Evolutionary conservation across 495 filamentous ascomycete species (phyloP), one percentile per base, ranked within the genome.

Genomic region (Podospora anserina): DNA sequence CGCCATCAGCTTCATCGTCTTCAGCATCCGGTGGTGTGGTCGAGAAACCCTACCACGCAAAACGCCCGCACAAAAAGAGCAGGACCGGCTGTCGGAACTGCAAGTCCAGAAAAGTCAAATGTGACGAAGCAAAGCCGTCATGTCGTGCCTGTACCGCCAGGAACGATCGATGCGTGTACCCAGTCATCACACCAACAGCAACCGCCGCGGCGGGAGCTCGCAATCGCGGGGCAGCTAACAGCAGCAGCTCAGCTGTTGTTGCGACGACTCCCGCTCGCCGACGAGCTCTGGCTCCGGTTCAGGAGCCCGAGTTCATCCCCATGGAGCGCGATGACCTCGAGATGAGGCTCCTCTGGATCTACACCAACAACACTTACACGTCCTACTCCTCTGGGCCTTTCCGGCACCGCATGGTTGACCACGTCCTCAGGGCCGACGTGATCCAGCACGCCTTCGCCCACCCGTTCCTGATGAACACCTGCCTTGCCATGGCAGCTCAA

Each of bases 41-140:
- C n/a, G 63, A 63, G 13, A 80, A 66, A 61, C 78, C 77, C 0
- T 84, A 81, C 60, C 76, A 83, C 59, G 53, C 83, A 30, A 86
- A 85, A 70, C 76, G 83, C 20, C 82, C 84, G 30, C 84, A 85
- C 66, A 82, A 76, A 65, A 86, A 86, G 71, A 83, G 82, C 0
- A 77, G 83, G 56, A 74, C 74, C n/a, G 84, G 84, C 27, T 86
- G 84, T 70, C 80, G 81, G 64, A 80, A 74, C 68, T 81, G 81
- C 71, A 85, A 85, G 74, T 69, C 75, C 62, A 75, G 76, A 64
- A 80, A 81, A 69, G 76, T 78, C 69, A 77, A 86, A 78, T 86
- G 84, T 66, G 84, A 86, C 71, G 83, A 86, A 69, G 71, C 60
- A 9, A 78, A 78, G 27, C 83, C 84, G 0, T 66, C 71, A n/a